Base-by-base conservation (phyloP, 345 rosid species). In the Melastoma malabathricum region DNA sequence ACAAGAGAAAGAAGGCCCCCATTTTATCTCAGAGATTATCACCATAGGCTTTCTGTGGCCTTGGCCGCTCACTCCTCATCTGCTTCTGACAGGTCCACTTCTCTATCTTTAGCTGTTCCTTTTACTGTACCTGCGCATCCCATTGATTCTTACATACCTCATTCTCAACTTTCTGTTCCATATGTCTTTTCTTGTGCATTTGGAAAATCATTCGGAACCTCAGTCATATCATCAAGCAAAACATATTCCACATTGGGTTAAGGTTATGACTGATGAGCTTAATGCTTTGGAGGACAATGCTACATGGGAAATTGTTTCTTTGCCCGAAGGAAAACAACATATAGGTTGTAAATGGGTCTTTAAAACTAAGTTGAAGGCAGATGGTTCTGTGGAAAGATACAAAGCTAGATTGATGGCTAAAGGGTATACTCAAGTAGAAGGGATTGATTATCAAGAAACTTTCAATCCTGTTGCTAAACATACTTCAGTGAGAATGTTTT, bases 301-400 rank as follows among this genome's bases (percentile, higher is more conserved):
- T 3, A 47, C 22, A 15, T 15, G 50, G 22, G 22, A 18, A 0
- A 15, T 47, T n/a, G 22, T 18, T 8, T 22, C 19, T 10, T 19
- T 47, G 3, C 8, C 50, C 4, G 18, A 16, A 2, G 15, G 18
- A 15, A 13, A 16, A 2, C 14, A 10, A 16, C 34, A 38, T 9
- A 20, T 51, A 1, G 54, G 34, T 2, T 51, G 31, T 7, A 51
- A 51, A 6, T 51, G 54, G 54, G 54, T 51, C 4, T 51, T 18
- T 38, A 51, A 51, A 18, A 6, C 27, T 15, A 13, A 15, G 12
- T n/a, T 12, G 15, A 43, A 6, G 46, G 46, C 46, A 6, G 46
- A 43, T 43, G 46, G 46, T 3, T 43, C 46, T n/a, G 10, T 43
- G 3, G 46, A 43, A 6, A 2, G 46, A 3, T 43, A 12, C 12